Base-by-base conservation (phyloP, 768 basidiomycete species). In the Kwoniella dejecticola region DNA sequence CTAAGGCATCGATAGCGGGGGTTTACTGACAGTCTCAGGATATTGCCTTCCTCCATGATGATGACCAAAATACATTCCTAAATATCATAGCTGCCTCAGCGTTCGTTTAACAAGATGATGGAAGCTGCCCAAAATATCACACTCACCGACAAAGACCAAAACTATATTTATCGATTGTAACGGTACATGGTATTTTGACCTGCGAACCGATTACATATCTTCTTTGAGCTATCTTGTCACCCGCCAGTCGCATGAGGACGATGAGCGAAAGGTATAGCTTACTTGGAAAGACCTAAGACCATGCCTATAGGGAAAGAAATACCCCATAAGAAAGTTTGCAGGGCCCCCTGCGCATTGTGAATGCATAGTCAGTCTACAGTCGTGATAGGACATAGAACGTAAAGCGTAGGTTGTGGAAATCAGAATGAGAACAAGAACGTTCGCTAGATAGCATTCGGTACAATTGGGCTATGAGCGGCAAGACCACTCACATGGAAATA, bases 71-170 rank as follows among this genome's bases (percentile, higher is more conserved):
- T 89, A 79, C 71, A 88, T 89, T 6, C 91, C 91, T 0, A 82
- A 86, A 12, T 84, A 79, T 3, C 89, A 89, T 46, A 96, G 79
- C 0, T 83, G 83, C 62, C 89, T 85, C 1, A 36, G 33, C 33
- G 7, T 36, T 36, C 33, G 33, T 36, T 36, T 86, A 89, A 5
- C 83, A 81, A 58, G 82, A 83, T 80, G 94, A 92, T 3, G 92
- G 75, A 4, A 92, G 92, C 41, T 92, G 90, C 77, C 95, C 92
- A 87, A 89, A 94, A 69, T 86, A 83, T 76, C 90, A 92, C 90
- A 92, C 61, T 66, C 68, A 33, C 13, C 19, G 17, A 19, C n/a
- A 26, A 54, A n/a, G 10, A 89, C 89, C 48, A 95, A 79, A 0
- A 83, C 83, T 62, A 89, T 85, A 1, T 87, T 89, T 6, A 84